Percentiles rank a stretch among this genome's conserved stretches.
These are phyloP conservation scores for Oryza officinalis DNA, from an alignment of 176 grass and related monocot species.

Conservation along the genomic window DNA sequence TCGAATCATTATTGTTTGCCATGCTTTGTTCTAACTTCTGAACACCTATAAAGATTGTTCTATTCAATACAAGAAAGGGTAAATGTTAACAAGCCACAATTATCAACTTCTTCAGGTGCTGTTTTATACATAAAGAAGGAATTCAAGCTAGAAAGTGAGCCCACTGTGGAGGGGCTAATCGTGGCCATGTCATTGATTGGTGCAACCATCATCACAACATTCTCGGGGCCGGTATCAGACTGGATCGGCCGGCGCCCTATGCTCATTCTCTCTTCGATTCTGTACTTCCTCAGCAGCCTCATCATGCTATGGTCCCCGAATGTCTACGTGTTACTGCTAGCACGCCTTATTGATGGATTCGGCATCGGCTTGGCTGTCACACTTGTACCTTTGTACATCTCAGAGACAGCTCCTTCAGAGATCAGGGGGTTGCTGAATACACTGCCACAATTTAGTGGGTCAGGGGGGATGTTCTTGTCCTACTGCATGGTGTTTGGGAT, in stretches of 20 bases:
- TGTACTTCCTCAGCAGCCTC: conserved; percentile 76
- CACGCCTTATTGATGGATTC: conserved; percentile 82
- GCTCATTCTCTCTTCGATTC: conserved; percentile 72
- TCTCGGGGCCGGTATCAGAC: conserved; percentile 77
- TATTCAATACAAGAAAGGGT: conserved; percentile 9
- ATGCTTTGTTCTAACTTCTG: conserved; percentile 21
- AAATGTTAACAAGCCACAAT: background rate
- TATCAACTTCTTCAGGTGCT: conserved; percentile 56
- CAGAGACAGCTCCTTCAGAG: conserved; percentile 87
- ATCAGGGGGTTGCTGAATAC: conserved; percentile 84
- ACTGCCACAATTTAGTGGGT: conserved; percentile 84
- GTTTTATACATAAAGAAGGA: conserved; percentile 91
- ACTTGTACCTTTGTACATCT: conserved; percentile 86
- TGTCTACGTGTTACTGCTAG: conserved; percentile 76
- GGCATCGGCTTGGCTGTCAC: conserved; percentile 85
- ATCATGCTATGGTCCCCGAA: conserved; percentile 89
- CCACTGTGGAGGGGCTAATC: conserved; percentile 83
- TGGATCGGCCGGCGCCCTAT: conserved; percentile 72
- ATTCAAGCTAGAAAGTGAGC: conserved; percentile 66
- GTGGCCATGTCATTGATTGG: conserved; percentile 93
- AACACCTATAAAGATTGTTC: conserved; percentile 11
- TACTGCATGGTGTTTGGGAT: conserved; percentile 95
- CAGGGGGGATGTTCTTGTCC: conserved; percentile 83
- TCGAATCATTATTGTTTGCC: background rate
- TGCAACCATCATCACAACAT: conserved; percentile 84